These are phyloP conservation scores for Cornus kousa DNA, from an alignment of 148 eudicot genomes.

Conservation along the genomic window DNA sequence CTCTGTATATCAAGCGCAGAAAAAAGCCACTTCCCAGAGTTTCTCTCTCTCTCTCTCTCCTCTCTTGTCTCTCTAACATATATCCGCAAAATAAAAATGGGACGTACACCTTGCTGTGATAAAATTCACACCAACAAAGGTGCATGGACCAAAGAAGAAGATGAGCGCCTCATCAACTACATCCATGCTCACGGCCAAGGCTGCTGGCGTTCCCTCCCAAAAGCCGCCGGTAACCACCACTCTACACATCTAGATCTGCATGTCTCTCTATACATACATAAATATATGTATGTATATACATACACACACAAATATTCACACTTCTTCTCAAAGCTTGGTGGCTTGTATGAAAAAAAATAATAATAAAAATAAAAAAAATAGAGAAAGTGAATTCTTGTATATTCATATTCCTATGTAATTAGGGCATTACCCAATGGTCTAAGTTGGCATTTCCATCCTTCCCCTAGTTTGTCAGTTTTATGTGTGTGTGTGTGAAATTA, in stretches of 20 bases:
- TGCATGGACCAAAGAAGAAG: conserved; percentile 92
- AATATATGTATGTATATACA: neutral
- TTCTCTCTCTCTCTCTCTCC: too few relatives aligned
- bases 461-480: too few relatives aligned
- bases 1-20: neutral
- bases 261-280: neutral
- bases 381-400: too few relatives aligned
- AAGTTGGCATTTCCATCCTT: too few relatives aligned
- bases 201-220: conserved; percentile 90
- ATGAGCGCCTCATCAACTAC: conserved; percentile 63
- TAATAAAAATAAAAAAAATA: too few relatives aligned
- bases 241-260: neutral
- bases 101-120: conserved; percentile 85
- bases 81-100: conserved; percentile 32
- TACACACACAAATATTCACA: too few relatives aligned
- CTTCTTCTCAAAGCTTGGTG: too few relatives aligned
- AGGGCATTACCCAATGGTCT: too few relatives aligned
- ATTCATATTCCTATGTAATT: too few relatives aligned
- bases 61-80: neutral
- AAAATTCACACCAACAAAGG: conserved; percentile 89
- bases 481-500: too few relatives aligned
- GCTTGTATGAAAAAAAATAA: too few relatives aligned
- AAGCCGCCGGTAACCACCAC: conserved; percentile 56
- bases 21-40: neutral
- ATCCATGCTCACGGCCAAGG: conserved; percentile 79